Percentiles rank a stretch among this genome's conserved stretches.
Evolutionary conservation across 108 stramenopile species (phyloP).

Genomic region (Pelagomonas calceolata): DNA sequence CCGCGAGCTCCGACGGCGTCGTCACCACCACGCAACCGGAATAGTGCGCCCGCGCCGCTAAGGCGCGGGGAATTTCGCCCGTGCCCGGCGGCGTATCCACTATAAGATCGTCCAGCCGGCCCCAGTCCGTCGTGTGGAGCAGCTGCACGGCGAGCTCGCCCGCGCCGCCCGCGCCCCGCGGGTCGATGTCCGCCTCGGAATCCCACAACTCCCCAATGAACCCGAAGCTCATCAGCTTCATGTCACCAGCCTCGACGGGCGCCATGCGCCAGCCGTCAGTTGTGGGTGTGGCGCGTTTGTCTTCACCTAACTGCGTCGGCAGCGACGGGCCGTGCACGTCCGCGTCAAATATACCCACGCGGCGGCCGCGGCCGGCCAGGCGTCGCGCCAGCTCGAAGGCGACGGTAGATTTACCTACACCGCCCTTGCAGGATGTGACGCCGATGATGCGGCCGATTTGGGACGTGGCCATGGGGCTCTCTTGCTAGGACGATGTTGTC

Average conservation of each 20-base stretch:
- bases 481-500: too few relatives aligned
- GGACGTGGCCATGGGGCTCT: too few relatives aligned
- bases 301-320: conserved; percentile 31
- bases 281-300: not conserved
- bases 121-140: conserved; percentile 42
- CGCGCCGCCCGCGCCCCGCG: conserved; percentile 5
- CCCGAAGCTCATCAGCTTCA: conserved; percentile 23
- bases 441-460: conserved; percentile 19
- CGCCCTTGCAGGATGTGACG: conserved; percentile 46
- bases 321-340: conserved; percentile 58
- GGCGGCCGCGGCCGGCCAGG: conserved; percentile 21
- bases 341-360: conserved; percentile 49
- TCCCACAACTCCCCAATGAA: conserved; percentile 40
- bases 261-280: conserved; percentile 13
- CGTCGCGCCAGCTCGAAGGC: conserved; percentile 46
- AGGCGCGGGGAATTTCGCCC: conserved; percentile 53
- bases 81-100: conserved; percentile 64
- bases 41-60: conserved; percentile 38
- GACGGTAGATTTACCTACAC: conserved; percentile 55
- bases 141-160: conserved; percentile 41
- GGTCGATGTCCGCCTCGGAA: not conserved
- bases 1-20: conserved; percentile 44
- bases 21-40: conserved; percentile 54
- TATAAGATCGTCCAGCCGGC: conserved; percentile 49
- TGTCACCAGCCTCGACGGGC: conserved; percentile 8